These are phyloP conservation scores for Plasmodium gonderi DNA, from an alignment of 169 alveolate genomes.

Conservation along the genomic window DNA sequence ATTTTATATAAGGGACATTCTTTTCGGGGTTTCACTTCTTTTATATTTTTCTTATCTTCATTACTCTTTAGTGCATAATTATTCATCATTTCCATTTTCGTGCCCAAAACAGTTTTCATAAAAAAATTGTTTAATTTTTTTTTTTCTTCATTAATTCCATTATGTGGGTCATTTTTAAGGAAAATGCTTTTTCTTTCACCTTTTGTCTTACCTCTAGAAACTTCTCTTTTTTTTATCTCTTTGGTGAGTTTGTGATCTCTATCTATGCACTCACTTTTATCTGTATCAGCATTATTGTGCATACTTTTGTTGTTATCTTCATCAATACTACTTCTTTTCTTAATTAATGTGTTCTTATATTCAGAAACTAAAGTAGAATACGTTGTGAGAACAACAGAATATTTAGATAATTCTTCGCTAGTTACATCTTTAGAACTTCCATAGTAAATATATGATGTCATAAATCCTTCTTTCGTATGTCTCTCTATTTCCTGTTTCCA, in stretches of 20 bases:
- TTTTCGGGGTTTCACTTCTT: neutral
- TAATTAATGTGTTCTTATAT: constrained; percentile 62
- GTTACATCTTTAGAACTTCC: constrained; percentile 73
- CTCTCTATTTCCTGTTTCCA: constrained; percentile 85
- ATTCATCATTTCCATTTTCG: neutral
- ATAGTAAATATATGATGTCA: constrained; percentile 77
- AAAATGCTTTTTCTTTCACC: neutral
- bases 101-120: constrained; percentile 10
- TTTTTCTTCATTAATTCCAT: neutral
- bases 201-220: neutral
- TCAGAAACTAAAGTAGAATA: constrained; percentile 88
- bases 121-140: constrained; percentile 22
- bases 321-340: neutral
- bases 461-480: constrained; percentile 79
- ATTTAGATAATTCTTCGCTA: constrained; percentile 74
- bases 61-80: neutral
- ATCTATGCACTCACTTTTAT: neutral
- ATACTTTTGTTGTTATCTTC: neutral
- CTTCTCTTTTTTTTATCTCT: neutral
- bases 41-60: constrained; percentile 18
- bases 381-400: constrained; percentile 87
- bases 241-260: neutral
- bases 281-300: neutral
- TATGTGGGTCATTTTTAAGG: neutral
- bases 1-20: constrained; percentile 80